A percentile compares a stretch with the other conserved stretches of the same genome.
phyloP scores from a whole-genome alignment of 2,329 filamentous ascomycete genomes.

The Pseudogymnoascus sp. region DNA sequence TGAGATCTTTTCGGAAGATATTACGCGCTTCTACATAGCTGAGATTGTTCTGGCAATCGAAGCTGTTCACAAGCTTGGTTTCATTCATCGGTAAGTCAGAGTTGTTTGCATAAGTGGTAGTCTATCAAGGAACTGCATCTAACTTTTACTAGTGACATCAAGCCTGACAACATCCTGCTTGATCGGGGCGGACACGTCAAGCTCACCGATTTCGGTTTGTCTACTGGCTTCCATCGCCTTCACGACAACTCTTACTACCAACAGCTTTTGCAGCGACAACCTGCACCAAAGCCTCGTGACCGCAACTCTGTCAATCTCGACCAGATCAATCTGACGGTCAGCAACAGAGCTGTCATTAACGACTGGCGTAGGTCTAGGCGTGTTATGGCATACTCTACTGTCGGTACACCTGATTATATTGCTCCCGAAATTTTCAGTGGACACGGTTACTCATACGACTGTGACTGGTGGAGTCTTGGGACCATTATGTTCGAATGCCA shows the following conservation, averaged over 20 bases:
- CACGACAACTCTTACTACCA: conserved; percentile 99
- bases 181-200: conserved; percentile 96
- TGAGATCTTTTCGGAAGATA: conserved; percentile 98
- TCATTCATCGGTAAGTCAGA: conserved; percentile 80
- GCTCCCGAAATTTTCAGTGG: conserved; percentile 97
- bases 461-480: conserved; percentile 98
- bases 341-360: conserved; percentile 95
- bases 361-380: conserved; percentile 95
- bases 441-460: conserved; percentile 91
- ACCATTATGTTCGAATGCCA: conserved; percentile 99
- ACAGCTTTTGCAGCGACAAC: conserved; percentile 83
- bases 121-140: background rate
- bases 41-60: conserved; percentile 98
- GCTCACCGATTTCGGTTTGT: conserved; percentile 94
- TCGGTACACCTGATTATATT: conserved; percentile 97
- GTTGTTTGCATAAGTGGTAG: no score
- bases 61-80: conserved; percentile 93
- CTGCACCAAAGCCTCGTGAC: conserved; percentile 66
- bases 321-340: conserved; percentile 96
- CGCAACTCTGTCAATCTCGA: conserved; percentile 92
- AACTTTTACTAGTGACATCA: conserved; percentile 69
- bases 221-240: conserved; percentile 94
- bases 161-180: conserved; percentile 95
- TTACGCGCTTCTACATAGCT: conserved; percentile 98
- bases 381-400: conserved; percentile 95